phyloP scores from a whole-genome alignment of 495 filamentous ascomycete genomes.

The Aspergillus affinis region DNA sequence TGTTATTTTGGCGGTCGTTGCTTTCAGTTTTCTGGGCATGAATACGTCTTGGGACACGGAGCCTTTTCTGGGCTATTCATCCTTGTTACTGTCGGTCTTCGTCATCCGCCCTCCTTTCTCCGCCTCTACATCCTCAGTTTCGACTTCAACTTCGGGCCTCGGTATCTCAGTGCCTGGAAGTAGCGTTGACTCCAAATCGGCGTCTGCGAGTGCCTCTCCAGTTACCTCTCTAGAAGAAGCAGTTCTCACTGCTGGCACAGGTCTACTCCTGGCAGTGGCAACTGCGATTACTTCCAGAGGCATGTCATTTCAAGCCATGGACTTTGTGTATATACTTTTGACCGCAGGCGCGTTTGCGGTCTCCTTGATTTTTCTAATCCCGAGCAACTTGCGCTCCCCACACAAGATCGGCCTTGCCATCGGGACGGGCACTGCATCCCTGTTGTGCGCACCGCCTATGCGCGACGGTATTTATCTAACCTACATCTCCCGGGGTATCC shows the following conservation, averaged over 20 bases:
- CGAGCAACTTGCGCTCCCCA: conserved; percentile 28
- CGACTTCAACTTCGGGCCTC: conserved; percentile 25
- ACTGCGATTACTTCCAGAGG: conserved; percentile 25
- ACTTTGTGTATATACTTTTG: conserved; percentile 28
- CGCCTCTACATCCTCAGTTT: not conserved
- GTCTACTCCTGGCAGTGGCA: conserved; percentile 23
- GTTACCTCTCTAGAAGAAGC: conserved; percentile 29
- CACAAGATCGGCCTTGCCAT: conserved; percentile 39
- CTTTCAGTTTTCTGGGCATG: conserved; percentile 36
- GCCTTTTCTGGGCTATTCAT: conserved; percentile 45
- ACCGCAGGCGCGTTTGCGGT: conserved; percentile 31
- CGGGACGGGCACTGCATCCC: conserved; percentile 28
- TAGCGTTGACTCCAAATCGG: conserved; percentile 12
- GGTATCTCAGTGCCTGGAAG: conserved; percentile 22
- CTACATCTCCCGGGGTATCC: conserved; percentile 32
- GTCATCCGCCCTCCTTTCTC: conserved; percentile 42
- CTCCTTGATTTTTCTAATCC: conserved; percentile 28
- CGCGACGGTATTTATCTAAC: conserved; percentile 29
- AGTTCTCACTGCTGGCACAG: conserved; percentile 30
- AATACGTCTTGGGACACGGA: conserved; percentile 34
- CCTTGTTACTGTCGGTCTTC: conserved; percentile 44
- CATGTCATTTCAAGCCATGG: conserved; percentile 21
- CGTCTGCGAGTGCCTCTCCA: conserved; percentile 16
- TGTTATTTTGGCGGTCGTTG: conserved; percentile 25
- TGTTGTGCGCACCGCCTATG: conserved; percentile 38